Conservation (phyloP, 257 asterid species). For the Pogostemon cablin region DNA sequence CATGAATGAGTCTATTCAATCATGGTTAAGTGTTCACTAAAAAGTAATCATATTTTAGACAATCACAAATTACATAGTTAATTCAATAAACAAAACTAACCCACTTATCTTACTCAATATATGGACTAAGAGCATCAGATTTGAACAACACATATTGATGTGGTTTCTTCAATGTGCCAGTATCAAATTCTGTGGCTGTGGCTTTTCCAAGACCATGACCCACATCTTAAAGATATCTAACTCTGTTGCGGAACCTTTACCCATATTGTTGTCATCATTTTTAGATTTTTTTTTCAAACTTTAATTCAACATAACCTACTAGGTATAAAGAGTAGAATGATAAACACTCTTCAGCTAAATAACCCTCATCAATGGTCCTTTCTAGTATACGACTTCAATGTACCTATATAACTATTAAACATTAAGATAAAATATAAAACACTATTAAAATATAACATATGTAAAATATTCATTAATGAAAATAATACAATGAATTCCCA, state of each 20-base stretch:
- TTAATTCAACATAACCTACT: neutral
- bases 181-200: neutral
- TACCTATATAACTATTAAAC: neutral
- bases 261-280: neutral
- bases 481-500: neutral
- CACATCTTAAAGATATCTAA: neutral
- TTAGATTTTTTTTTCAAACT: neutral
- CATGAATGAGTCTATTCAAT: neutral
- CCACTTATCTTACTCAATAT: neutral
- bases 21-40: neutral
- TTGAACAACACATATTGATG: neutral
- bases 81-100: neutral
- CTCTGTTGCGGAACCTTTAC: neutral
- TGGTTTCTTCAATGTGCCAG: neutral
- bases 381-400: neutral
- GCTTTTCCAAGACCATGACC: conserved; percentile 1
- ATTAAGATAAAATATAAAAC: neutral
- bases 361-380: neutral
- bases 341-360: neutral
- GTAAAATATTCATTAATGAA: too few relatives aligned
- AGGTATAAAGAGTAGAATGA: conserved; percentile 11
- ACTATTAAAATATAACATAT: neutral
- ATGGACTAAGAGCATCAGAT: neutral
- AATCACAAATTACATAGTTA: neutral
- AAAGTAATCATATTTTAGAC: neutral